A percentile compares a stretch with the other conserved stretches of the same genome.
Evolutionary conservation across 805 yeast genomes (phyloP).

Genomic region (Ogataea siamensis): DNA sequence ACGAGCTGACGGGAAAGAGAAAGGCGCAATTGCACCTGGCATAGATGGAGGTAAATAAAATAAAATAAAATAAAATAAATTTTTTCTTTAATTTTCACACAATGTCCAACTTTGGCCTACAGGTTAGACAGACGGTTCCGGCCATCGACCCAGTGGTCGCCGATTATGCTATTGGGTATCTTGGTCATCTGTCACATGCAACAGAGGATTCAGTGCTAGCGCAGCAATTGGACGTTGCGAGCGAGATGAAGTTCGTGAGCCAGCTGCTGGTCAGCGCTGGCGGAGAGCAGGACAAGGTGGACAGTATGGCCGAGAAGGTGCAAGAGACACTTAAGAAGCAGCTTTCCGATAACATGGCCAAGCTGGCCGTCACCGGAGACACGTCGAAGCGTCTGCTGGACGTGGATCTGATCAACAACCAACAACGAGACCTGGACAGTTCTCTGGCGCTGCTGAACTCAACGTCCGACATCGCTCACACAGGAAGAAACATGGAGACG

Average conservation of each 20-base stretch:
- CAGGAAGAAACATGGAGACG: slow-evolving; percentile 89
- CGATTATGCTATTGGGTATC: slow-evolving; percentile 90
- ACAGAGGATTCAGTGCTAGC: slow-evolving; percentile 83
- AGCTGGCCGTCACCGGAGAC: slow-evolving; percentile 76
- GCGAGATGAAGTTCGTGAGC: slow-evolving; percentile 67
- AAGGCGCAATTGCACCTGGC: slow-evolving; percentile 73
- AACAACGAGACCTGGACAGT: slow-evolving; percentile 70
- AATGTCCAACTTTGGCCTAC: slow-evolving; percentile 40
- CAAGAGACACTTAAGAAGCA: slow-evolving; percentile 49
- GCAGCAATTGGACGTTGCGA: slow-evolving; percentile 61
- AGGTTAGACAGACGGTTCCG: slow-evolving; percentile 84
- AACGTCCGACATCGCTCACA: slow-evolving; percentile 80
- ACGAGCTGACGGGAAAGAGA: slow-evolving; percentile 88
- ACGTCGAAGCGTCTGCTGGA: slow-evolving; percentile 83
- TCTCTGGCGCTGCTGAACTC: slow-evolving; percentile 77
- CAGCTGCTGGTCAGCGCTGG: slow-evolving; percentile 78
- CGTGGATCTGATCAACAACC: slow-evolving; percentile 66
- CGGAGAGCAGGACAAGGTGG: slow-evolving; percentile 59
- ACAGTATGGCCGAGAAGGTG: slow-evolving; percentile 44
- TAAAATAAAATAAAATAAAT: not conserved
- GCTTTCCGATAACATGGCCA: slow-evolving; percentile 65
- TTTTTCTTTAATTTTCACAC: slow-evolving; percentile 1
- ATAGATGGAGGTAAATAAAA: slow-evolving; percentile 24
- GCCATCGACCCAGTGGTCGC: slow-evolving; percentile 81
- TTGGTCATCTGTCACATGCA: slow-evolving; percentile 72